These are phyloP conservation scores for Boechera divaricarpa DNA, from an alignment of 345 rosid genomes.

Conservation along the genomic window DNA sequence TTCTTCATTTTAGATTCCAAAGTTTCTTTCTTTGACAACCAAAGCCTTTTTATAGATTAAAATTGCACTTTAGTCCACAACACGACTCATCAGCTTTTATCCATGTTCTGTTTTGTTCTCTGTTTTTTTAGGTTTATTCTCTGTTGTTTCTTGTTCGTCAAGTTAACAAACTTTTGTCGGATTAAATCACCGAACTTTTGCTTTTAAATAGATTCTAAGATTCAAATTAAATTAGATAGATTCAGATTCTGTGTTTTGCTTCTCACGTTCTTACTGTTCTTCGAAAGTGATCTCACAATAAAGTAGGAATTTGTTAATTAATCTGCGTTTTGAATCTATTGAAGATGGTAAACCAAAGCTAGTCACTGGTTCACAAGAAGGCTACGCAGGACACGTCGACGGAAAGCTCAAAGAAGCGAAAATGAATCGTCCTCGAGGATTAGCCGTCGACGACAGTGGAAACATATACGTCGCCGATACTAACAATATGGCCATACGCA, in stretches of 20 bases:
- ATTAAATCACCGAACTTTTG: conserved; percentile 14
- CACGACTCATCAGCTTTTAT: conserved; percentile 37
- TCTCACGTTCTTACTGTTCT: neutral
- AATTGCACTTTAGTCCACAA: conserved; percentile 39
- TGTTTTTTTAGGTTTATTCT: conserved; percentile 33
- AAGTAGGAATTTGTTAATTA: neutral
- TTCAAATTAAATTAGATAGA: conserved; percentile 2
- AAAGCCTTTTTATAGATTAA: conserved; percentile 9
- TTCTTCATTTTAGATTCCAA: conserved; percentile 49
- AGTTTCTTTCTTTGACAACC: conserved; percentile 4
- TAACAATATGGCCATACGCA: conserved; percentile 90
- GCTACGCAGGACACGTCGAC: conserved; percentile 84
- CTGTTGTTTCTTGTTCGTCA: conserved; percentile 31
- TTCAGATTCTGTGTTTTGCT: conserved; percentile 12
- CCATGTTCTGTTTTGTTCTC: conserved; percentile 27
- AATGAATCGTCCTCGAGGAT: conserved; percentile 91
- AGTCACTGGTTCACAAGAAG: conserved; percentile 87
- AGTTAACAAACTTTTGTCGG: conserved; percentile 33
- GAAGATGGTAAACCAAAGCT: conserved; percentile 92
- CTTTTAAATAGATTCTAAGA: conserved; percentile 17
- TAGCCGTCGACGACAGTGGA: conserved; percentile 84
- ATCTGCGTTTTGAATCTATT: conserved; percentile 29
- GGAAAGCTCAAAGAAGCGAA: conserved; percentile 80
- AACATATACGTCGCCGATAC: conserved; percentile 94
- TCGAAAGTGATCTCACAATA: neutral